Evolutionary conservation across 2,329 filamentous ascomycete species (phyloP).

Genomic region (Colletotrichum sp.): DNA sequence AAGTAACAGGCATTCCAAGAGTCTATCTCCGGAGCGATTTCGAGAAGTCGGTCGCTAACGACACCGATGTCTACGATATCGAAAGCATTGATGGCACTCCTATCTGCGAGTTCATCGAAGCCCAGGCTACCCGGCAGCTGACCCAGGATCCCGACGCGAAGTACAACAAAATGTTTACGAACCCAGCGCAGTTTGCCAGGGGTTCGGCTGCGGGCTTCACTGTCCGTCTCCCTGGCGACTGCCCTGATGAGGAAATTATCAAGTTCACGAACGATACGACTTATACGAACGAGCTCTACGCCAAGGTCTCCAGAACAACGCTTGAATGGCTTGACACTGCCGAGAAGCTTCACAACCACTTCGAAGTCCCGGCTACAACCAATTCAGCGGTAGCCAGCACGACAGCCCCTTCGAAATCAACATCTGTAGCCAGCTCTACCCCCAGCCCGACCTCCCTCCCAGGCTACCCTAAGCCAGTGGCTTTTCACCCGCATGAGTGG

Average conservation of each 20-base stretch:
- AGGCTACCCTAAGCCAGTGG: conserved; percentile 29
- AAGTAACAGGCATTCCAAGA: conserved; percentile 5
- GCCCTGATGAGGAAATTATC: neutral
- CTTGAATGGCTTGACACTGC: neutral
- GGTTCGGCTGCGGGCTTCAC: neutral
- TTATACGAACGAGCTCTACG: neutral
- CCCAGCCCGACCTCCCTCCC: conserved; percentile 12
- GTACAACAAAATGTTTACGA: conserved; percentile 23
- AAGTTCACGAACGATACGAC: conserved; percentile 16
- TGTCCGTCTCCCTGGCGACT: neutral
- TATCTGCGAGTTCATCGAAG: conserved; percentile 15
- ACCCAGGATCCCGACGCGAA: conserved; percentile 26
- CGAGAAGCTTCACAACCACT: neutral
- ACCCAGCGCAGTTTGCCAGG: neutral
- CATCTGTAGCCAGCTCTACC: neutral
- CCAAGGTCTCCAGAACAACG: neutral
- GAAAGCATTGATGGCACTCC: conserved; percentile 19
- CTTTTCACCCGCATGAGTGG: conserved; percentile 25
- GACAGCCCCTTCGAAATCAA: neutral
- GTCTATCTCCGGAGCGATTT: conserved; percentile 13
- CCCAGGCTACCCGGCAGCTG: neutral
- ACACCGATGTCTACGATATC: conserved; percentile 20
- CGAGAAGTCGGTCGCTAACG: neutral
- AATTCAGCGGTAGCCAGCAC: neutral
- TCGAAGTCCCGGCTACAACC: neutral